phyloP scores from a whole-genome alignment of 1,284 basidiomycete genomes.

The Clitocybe nebularis region DNA sequence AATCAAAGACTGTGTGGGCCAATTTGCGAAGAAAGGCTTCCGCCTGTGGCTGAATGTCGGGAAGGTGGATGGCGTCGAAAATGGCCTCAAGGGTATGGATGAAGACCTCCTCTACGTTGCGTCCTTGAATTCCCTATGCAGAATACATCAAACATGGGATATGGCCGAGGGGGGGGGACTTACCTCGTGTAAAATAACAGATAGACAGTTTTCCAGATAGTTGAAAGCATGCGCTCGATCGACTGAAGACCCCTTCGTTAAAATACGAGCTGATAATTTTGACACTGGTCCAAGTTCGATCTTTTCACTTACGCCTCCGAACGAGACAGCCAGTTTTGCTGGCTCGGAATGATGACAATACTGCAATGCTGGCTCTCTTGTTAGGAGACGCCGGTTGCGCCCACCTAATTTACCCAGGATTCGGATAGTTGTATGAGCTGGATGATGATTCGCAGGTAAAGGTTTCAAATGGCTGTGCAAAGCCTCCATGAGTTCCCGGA shows the following conservation, averaged over 20 bases:
- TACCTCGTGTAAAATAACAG: conserved; percentile 77
- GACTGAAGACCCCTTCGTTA: conserved; percentile 56
- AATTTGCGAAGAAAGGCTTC: conserved; percentile 66
- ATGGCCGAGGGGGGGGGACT: conserved; percentile 5
- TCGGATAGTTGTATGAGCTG: conserved; percentile 93
- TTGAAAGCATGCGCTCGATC: conserved; percentile 78
- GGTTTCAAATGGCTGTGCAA: conserved; percentile 90
- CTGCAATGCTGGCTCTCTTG: conserved; percentile 76
- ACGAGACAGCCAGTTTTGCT: conserved; percentile 69
- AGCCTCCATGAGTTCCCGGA: conserved; percentile 94
- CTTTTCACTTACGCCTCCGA: conserved; percentile 66
- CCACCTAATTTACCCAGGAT: conserved; percentile 98
- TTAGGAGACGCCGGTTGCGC: conserved; percentile 84
- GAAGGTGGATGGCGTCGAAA: conserved; percentile 73
- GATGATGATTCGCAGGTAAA: conserved; percentile 85
- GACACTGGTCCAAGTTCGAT: conserved; percentile 75
- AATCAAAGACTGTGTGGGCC: conserved; percentile 63
- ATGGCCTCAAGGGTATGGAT: conserved; percentile 70
- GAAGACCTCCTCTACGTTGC: conserved; percentile 78
- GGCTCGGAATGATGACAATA: conserved; percentile 70
- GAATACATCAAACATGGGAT: conserved; percentile 4
- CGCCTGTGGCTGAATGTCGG: conserved; percentile 69
- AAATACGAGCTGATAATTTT: conserved; percentile 65
- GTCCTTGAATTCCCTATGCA: conserved; percentile 61
- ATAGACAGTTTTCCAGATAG: conserved; percentile 74